phyloP scores from a whole-genome alignment of 257 asterid species.

The Solanum raphanifolium region DNA sequence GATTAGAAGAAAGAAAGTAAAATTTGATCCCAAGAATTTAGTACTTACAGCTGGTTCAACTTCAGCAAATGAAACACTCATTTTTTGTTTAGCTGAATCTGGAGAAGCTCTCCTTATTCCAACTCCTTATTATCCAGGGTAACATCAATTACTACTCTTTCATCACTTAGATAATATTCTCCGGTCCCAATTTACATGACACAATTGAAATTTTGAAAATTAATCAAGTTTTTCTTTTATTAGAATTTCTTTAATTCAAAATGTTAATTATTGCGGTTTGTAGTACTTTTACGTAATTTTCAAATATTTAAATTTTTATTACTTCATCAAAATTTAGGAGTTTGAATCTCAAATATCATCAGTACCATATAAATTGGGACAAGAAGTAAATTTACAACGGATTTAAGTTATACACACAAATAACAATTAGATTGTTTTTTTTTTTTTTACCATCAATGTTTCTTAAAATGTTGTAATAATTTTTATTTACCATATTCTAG shows the following conservation, averaged over 20 bases:
- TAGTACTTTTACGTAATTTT: too few relatives aligned
- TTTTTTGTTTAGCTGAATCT: slow-evolving; percentile 32
- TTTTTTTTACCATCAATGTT: not conserved
- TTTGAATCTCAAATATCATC: too few relatives aligned
- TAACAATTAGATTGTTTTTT: not conserved
- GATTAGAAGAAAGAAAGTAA: slow-evolving; percentile 21
- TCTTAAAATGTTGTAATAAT: not conserved
- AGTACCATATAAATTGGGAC: not conserved
- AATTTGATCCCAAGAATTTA: slow-evolving; percentile 22
- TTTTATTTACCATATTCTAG: not conserved
- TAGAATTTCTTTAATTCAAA: too few relatives aligned
- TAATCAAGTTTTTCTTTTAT: too few relatives aligned
- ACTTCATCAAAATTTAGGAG: too few relatives aligned
- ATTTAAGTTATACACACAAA: not conserved
- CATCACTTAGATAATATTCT: not conserved
- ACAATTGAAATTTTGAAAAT: not conserved
- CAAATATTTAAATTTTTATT: too few relatives aligned
- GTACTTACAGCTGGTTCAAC: slow-evolving; percentile 37
- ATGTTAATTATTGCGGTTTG: too few relatives aligned
- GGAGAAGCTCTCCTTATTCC: slow-evolving; percentile 40
- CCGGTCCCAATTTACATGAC: rapidly evolving
- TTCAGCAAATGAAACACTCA: slow-evolving; percentile 31
- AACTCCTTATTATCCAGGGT: slow-evolving; percentile 39
- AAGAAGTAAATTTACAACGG: not conserved
- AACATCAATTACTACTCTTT: not conserved